Evolutionary conservation across 2,329 filamentous ascomycete genomes (phyloP).

Genomic region (Didymella segeticola): DNA sequence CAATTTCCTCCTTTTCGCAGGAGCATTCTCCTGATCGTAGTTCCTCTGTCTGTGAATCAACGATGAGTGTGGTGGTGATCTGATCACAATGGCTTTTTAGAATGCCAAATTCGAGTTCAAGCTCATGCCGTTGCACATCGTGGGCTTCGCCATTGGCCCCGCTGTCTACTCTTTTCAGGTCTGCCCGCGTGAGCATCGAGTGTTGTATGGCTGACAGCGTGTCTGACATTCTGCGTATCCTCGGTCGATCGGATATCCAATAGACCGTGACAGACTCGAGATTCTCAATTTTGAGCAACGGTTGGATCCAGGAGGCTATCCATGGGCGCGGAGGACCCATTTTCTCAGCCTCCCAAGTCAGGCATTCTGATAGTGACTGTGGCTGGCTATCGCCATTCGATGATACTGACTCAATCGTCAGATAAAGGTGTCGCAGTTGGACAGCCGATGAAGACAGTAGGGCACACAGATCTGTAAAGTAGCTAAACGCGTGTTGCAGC

Average conservation of each 20-base stretch:
- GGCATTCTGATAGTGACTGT: constrained; percentile 16
- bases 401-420: constrained; percentile 25
- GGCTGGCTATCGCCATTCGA: constrained; percentile 12
- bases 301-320: constrained; percentile 26
- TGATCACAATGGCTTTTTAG: neutral
- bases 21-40: constrained; percentile 7
- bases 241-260: constrained; percentile 25
- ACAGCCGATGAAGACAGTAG: constrained; percentile 28
- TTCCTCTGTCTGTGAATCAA: neutral
- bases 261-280: constrained; percentile 24
- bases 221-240: constrained; percentile 22
- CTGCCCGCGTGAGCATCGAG: constrained; percentile 20
- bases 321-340: constrained; percentile 13
- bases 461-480: constrained; percentile 31
- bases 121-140: neutral
- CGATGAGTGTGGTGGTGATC: neutral
- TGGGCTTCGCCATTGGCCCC: neutral
- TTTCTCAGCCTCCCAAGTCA: constrained; percentile 19
- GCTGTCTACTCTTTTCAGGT: neutral
- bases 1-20: neutral
- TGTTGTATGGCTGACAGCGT: constrained; percentile 19
- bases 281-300: constrained; percentile 21
- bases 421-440: constrained; percentile 21
- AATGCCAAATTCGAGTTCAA: constrained; percentile 12
- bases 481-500: constrained; percentile 29